Evolutionary conservation across 2,329 filamentous ascomycete genomes (phyloP).

Genomic region (Hymenoscyphus scutula): DNA sequence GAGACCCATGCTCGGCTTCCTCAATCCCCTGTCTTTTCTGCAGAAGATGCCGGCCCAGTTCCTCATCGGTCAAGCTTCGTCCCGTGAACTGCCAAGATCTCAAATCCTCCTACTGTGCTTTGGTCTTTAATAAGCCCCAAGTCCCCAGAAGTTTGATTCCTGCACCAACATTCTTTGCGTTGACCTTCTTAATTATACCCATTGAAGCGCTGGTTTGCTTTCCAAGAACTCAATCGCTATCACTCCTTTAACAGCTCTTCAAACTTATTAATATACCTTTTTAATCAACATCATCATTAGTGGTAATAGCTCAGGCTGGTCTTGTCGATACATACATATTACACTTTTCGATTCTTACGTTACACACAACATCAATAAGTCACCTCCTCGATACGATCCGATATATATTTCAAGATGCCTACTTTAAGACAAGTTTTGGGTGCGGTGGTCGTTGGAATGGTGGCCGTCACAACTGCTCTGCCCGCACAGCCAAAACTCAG

Average conservation of each 20-base stretch:
- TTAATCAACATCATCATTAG: conserved; percentile 17
- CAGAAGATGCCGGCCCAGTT: conserved; percentile 6
- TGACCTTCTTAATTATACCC: conserved; percentile 25
- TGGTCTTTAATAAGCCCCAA: conserved; percentile 22
- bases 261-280: conserved; percentile 12
- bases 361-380: background rate
- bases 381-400: background rate
- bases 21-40: conserved; percentile 2
- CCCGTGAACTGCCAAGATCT: conserved; percentile 25
- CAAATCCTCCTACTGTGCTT: background rate
- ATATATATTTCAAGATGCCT: conserved; percentile 29
- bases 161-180: conserved; percentile 19
- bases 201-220: conserved; percentile 38
- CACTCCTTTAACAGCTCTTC: conserved; percentile 26
- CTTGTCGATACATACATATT: conserved; percentile 29
- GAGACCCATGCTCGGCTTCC: conserved; percentile 1
- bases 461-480: conserved; percentile 28
- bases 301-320: conserved; percentile 36
- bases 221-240: conserved; percentile 31
- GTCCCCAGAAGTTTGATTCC: conserved; percentile 22
- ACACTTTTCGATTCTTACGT: conserved; percentile 8
- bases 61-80: conserved; percentile 27
- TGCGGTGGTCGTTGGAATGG: conserved; percentile 30
- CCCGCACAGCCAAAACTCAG: conserved; percentile 33
- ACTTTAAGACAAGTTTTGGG: conserved; percentile 33